phyloP scores from a whole-genome alignment of 2,329 filamentous ascomycete species.

The Polychaeton citri region DNA sequence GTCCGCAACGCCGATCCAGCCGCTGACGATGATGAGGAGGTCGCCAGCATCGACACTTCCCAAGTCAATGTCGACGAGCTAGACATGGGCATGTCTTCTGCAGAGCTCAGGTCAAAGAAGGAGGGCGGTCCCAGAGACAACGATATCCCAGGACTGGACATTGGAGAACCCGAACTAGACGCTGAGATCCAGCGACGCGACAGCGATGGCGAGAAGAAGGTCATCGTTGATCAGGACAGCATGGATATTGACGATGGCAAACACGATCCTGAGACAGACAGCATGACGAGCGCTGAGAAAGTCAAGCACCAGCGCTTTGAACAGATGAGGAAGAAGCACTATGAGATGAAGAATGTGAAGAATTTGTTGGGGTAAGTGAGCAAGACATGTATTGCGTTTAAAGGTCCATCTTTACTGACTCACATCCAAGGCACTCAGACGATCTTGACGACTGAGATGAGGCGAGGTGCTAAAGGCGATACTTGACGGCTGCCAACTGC shows the following conservation, averaged over 20 bases:
- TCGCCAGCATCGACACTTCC: slow-evolving; percentile 51
- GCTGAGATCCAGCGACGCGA: slow-evolving; percentile 18
- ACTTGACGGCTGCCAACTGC: too few relatives aligned
- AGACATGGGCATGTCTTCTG: slow-evolving; percentile 36
- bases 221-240: slow-evolving; percentile 55
- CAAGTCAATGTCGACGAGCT: slow-evolving; percentile 57
- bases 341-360: slow-evolving; percentile 96
- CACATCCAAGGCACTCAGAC: not conserved
- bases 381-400: too few relatives aligned
- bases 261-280: slow-evolving; percentile 36
- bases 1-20: slow-evolving; percentile 80
- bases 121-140: slow-evolving; percentile 41
- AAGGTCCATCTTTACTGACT: not conserved
- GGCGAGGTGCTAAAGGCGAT: too few relatives aligned
- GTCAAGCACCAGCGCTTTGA: slow-evolving; percentile 93
- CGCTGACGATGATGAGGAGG: slow-evolving; percentile 59
- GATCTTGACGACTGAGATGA: not conserved
- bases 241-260: slow-evolving; percentile 27
- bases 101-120: slow-evolving; percentile 26
- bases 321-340: slow-evolving; percentile 85
- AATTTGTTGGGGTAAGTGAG: slow-evolving; percentile 58
- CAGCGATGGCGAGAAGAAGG: slow-evolving; percentile 54
- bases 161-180: slow-evolving; percentile 73
- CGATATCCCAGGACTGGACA: slow-evolving; percentile 81
- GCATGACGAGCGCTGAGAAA: slow-evolving; percentile 51